Evolutionary conservation across 352 stramenopile species (phyloP).

Genomic region (Phytophthora meadii): DNA sequence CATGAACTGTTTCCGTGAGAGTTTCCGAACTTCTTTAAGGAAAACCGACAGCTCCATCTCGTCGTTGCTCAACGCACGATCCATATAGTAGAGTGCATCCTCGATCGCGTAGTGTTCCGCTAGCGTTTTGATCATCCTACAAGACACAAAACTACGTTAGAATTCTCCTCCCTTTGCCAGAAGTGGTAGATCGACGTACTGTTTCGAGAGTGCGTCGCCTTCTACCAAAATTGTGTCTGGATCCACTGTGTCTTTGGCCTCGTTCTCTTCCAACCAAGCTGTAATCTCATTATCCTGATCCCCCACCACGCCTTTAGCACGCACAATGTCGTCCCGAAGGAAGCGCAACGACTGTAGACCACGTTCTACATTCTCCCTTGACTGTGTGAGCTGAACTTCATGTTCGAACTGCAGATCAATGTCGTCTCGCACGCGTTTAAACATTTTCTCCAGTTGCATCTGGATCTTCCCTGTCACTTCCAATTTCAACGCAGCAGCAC

Average conservation of each 20-base stretch:
- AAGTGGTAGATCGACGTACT: conserved; percentile 58
- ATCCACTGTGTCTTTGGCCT: conserved; percentile 79
- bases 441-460: conserved; percentile 76
- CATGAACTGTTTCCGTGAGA: conserved; percentile 92
- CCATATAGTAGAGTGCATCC: conserved; percentile 93
- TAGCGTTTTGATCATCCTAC: conserved; percentile 77
- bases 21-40: conserved; percentile 90
- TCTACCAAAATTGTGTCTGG: conserved; percentile 84
- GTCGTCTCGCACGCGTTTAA: conserved; percentile 86
- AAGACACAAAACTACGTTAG: conserved; percentile 6
- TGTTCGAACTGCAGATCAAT: conserved; percentile 90
- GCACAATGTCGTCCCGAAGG: conserved; percentile 69
- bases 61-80: conserved; percentile 87
- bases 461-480: conserved; percentile 85
- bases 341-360: conserved; percentile 80
- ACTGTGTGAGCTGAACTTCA: conserved; percentile 84
- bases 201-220: conserved; percentile 76
- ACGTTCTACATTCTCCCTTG: conserved; percentile 74
- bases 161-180: neutral
- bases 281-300: conserved; percentile 67
- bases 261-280: conserved; percentile 79
- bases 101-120: conserved; percentile 91
- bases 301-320: conserved; percentile 59
- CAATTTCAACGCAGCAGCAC: conserved; percentile 56
- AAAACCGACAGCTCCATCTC: conserved; percentile 87